phyloP scores from a whole-genome alignment of 768 basidiomycete genomes.

The Lactarius indigo region DNA sequence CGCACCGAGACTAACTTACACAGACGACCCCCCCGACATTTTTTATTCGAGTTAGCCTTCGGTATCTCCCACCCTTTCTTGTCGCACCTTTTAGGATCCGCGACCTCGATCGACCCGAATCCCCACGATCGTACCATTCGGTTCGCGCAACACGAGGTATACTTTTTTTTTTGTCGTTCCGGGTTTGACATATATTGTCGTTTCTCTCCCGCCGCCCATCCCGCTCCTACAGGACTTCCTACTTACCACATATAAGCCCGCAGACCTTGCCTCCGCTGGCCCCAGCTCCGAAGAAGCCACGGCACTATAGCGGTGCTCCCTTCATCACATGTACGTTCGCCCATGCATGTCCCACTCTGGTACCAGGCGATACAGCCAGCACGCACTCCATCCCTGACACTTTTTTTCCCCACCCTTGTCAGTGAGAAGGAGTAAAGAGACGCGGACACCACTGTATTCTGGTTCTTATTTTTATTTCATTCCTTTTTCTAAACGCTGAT shows the following conservation, averaged over 20 bases:
- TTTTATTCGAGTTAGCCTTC: too few relatives aligned
- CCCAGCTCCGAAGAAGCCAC: slow-evolving; percentile 22
- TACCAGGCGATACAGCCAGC: slow-evolving; percentile 80
- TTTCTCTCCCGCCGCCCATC: slow-evolving; percentile 42
- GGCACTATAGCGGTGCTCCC: slow-evolving; percentile 39
- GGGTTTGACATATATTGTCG: too few relatives aligned
- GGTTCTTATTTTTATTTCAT: slow-evolving; percentile 31
- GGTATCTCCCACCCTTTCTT: too few relatives aligned
- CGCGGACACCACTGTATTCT: slow-evolving; percentile 45
- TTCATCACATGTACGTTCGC: slow-evolving; percentile 81
- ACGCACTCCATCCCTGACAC: slow-evolving; percentile 83
- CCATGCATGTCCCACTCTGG: slow-evolving; percentile 89
- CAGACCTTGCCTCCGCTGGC: slow-evolving; percentile 25
- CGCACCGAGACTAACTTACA: too few relatives aligned
- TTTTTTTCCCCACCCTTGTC: slow-evolving; percentile 77
- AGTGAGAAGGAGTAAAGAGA: slow-evolving; percentile 74
- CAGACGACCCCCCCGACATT: too few relatives aligned
- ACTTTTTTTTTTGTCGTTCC: too few relatives aligned
- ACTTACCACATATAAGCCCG: not conserved
- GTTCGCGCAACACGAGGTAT: too few relatives aligned
- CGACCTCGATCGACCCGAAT: too few relatives aligned
- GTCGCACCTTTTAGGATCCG: too few relatives aligned
- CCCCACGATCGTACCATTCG: too few relatives aligned
- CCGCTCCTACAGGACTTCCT: slow-evolving; percentile 39
- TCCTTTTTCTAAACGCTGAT: not conserved